A percentile compares a stretch with the other conserved stretches of the same genome.
These are phyloP conservation scores for Ogataea salicorniae DNA, from an alignment of 805 yeast species.

Conservation along the genomic window DNA sequence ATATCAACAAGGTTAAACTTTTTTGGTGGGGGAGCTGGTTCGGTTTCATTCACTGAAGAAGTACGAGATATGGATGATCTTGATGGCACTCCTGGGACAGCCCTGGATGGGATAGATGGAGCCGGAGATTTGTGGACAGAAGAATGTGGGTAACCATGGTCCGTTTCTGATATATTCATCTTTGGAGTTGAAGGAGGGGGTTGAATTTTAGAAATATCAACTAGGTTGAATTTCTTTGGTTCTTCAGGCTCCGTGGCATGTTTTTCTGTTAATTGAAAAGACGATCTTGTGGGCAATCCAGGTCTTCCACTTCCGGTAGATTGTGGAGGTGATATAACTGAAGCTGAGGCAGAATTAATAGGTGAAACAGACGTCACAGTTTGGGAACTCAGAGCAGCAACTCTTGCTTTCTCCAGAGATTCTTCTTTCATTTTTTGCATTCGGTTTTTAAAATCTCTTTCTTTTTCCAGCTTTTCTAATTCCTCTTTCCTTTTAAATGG, in stretches of 20 bases:
- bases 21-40: constrained; percentile 8
- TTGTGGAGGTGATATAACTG: background rate
- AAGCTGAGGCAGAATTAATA: background rate
- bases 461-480: constrained; percentile 16
- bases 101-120: no score
- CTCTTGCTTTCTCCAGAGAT: constrained; percentile 23
- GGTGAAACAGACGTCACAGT: constrained; percentile 7
- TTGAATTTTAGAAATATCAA: constrained; percentile 24
- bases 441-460: constrained; percentile 21
- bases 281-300: constrained; percentile 9
- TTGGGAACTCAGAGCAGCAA: constrained; percentile 5
- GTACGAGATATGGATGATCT: background rate
- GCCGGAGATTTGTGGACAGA: no score
- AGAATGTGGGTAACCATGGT: no score
- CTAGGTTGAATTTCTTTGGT: constrained; percentile 19
- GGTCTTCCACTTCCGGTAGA: constrained; percentile 6
- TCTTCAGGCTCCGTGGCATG: constrained; percentile 3
- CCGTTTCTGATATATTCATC: background rate
- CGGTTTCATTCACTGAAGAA: constrained; percentile 1
- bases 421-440: constrained; percentile 26
- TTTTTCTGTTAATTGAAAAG: constrained; percentile 2
- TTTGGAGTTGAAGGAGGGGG: constrained; percentile 26
- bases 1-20: constrained; percentile 14
- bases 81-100: no score
- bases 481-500: constrained; percentile 27